Evolutionary conservation across 1,284 basidiomycete species (phyloP), one percentile per base, ranked within the genome.

Genomic region (Ganoderma multipileum): DNA sequence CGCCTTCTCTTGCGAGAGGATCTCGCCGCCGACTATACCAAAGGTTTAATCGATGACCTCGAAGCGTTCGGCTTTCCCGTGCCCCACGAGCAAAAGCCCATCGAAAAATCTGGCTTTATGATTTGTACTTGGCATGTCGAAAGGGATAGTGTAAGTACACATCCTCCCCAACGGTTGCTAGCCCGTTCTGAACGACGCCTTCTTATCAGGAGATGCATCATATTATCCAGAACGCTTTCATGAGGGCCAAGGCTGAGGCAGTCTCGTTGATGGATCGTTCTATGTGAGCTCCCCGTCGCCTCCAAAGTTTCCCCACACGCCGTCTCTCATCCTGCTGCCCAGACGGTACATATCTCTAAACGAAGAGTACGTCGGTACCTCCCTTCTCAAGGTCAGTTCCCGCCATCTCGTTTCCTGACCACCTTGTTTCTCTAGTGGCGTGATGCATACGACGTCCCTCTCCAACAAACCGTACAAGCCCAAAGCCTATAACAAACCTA

Each of bases 361-460:
- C 65, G 72, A 73, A 73, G 72, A 73, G 72, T 73, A 73, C 70
- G 72, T 73, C 64, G 68, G 69, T 59, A 62, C 58, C 23, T 65
- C 47, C 47, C 23, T 60, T 36, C 66, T 18, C 18, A 72, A 72
- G 71, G 71, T 72, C 71, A 72, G 71, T 72, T 72, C 54, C 41
- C 52, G 61, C 36, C 42, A 58, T 36, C 28, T 47, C 42, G 28
- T 18, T 58, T 23, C 39, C 70, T 71, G 54, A 68, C 65, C 11
- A 12, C 28, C 28, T n/a, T 28, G 38, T 23, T 14, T 26, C 44
- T 33, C 30, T 47, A 73, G 69, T 63, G 72, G 71, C 59, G 59
- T 73, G 44, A 71, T 69, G 68, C 72, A 71, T 55, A 71, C 72
- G 3, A 71, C 72, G 1, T 71, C 69, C 41, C 50, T 73, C 63